These are phyloP conservation scores for Ustilago bromivora DNA, from an alignment of 1,284 basidiomycete genomes.

Conservation along the genomic window DNA sequence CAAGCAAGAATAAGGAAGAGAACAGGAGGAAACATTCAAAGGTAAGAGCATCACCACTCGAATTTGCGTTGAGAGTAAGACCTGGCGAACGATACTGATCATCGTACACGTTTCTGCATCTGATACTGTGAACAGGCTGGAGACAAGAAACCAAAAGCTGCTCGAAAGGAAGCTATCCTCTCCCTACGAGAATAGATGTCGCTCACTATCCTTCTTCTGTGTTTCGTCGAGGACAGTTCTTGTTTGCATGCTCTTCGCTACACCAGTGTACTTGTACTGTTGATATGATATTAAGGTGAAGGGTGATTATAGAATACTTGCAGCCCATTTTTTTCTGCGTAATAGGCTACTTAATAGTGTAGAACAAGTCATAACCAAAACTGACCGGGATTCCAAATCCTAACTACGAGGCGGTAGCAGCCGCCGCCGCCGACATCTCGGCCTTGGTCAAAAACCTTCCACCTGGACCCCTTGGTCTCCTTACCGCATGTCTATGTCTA, in stretches of 20 bases:
- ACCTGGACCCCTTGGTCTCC: conserved; percentile 92
- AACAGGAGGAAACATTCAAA: conserved; percentile 78
- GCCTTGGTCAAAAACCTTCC: conserved; percentile 81
- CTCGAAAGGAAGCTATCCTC: conserved; percentile 76
- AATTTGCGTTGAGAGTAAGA: background rate
- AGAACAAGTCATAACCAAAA: conserved; percentile 8
- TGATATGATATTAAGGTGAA: background rate
- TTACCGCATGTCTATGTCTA: conserved; percentile 96
- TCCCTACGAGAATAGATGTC: conserved; percentile 21
- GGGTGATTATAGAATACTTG: background rate
- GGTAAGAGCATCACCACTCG: conserved; percentile 57
- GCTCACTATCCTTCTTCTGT: background rate
- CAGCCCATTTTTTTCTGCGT: background rate
- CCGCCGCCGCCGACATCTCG: conserved; percentile 33
- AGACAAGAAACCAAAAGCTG: conserved; percentile 88
- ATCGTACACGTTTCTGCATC: background rate
- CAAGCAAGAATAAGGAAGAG: conserved; percentile 91
- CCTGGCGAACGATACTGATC: background rate
- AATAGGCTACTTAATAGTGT: conserved; percentile 8
- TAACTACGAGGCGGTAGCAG: conserved; percentile 1
- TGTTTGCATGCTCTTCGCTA: conserved; percentile 7
- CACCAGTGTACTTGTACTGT: conserved; percentile 39
- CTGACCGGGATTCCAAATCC: background rate
- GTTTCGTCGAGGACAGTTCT: background rate
- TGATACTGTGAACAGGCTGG: conserved; percentile 72